Base-by-base conservation (phyloP, 805 yeast species). In the Hanseniaspora vineae region DNA sequence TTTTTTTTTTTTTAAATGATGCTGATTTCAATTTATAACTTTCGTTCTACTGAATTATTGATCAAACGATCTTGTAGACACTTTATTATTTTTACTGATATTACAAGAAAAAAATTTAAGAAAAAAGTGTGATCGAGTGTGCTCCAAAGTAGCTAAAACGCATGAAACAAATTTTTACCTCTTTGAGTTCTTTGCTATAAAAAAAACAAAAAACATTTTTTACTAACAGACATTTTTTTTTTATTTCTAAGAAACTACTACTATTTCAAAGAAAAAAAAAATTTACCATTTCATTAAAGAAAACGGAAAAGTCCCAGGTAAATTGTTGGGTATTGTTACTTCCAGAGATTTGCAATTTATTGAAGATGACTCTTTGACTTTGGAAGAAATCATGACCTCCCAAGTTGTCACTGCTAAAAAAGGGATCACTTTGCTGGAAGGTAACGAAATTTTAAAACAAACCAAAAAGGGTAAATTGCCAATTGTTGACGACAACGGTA, bases 381-480 rank as follows among this genome's bases (percentile, higher is more conserved):
- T 89, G 53, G 66, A 83, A 47, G 84, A 81, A 49, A 77, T 92
- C 56, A 92, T 92, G 98, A 88, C 97, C 62, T 78, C 73, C 48
- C 95, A 90, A 48, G 72, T 88, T 58, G 76, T 88, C 59, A 84
- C 95, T 50, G 96, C 89, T 53, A 68, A 77, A 54, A 71, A 81
- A 61, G 96, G 97, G 64, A 77, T 90, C 55, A 78, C 81, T 51
- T 77, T 92, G 60, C 56, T 76, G 53, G 84, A 84, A 66, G 98
- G 97, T 67, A 92, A 92, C 68, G 85, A 82, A 51, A 80, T 90
- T 57, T 78, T 92, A 67, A 81, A 95, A 73, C 70, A 78, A 58
- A 89, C 96, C 54, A 92, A 92, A 75, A 92, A 90, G 76, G 98
- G 98, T 69, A 92, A 92, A 70, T 78, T 92, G 61, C 97, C 97